Base-by-base conservation (phyloP, 306 rosid species). In the Fragaria iinumae region DNA sequence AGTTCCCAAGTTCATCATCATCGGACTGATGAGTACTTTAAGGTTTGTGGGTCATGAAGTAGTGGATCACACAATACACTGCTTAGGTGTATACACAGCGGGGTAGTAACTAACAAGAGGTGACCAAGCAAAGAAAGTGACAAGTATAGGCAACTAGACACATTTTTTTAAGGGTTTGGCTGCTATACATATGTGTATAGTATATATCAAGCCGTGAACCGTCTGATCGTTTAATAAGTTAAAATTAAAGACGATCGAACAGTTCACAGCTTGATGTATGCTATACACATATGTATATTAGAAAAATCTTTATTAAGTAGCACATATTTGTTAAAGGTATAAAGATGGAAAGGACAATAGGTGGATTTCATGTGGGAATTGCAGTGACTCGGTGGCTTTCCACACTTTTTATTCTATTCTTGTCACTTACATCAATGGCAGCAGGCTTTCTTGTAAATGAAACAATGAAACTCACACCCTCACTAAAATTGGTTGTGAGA, bases 281-380 rank as follows among this genome's bases (percentile, higher is more conserved):
- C 0, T 25, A 25, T 25, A 25, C 25, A 25, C 25, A 0, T 25
- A 25, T 25, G 25, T 25, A 25, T 25, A 25, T 0, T 25, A 25
- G 25, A 25, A 25, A 25, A 25, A 25, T n/a, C n/a, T n/a, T n/a
- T n/a, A n/a, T n/a, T n/a, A n/a, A 74, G 77, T 83, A 59, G 36
- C 27, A 57, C 11, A 74, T 57, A 21, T 63, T 63, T 75, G 50
- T 73, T 60, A 11, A 53, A 50, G 41, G 41, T 34, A 55, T 57
- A 80, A 82, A 79, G 77, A 76, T 74, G 74, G 81, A 86, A 85
- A 79, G 77, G 90, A 80, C 86, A 38, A 83, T 76, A 55, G 82
- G 68, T 83, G 90, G 88, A 87, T 91, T 43, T 93, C 98, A 91
- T 88, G 96, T 87, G 97, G 87, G 84, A 59, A 84, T 83, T 79